These are phyloP conservation scores for Trichoderma koningiopsis DNA, from an alignment of 2,329 filamentous ascomycete genomes.

Conservation along the genomic window DNA sequence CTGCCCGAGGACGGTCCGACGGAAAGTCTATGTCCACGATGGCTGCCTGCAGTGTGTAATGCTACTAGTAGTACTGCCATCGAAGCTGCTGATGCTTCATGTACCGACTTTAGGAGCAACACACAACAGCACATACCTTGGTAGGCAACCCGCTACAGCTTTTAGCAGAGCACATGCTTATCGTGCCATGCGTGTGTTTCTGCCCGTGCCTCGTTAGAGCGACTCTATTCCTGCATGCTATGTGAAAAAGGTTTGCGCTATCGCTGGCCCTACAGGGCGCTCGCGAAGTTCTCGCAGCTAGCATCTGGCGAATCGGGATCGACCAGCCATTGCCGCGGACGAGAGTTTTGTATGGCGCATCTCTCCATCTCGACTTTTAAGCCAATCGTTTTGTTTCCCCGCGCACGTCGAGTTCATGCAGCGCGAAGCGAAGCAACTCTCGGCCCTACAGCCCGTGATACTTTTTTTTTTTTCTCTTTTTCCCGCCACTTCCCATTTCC, in stretches of 20 bases:
- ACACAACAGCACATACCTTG: no score
- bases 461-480: not conserved
- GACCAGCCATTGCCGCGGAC: not conserved
- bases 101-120: not conserved
- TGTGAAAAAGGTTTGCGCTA: conserved; percentile 16
- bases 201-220: conserved; percentile 6
- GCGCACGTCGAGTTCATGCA: not conserved
- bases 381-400: not conserved
- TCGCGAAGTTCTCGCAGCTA: not conserved
- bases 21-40: not conserved
- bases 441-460: conserved; percentile 12
- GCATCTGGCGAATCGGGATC: conserved; percentile 8
- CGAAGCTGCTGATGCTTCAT: not conserved
- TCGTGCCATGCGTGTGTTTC: not conserved
- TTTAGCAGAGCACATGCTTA: not conserved
- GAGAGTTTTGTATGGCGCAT: not conserved
- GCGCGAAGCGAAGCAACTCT: not conserved
- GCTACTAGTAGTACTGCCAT: no score
- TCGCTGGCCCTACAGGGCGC: not conserved
- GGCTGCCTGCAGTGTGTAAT: not conserved
- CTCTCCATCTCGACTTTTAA: not conserved
- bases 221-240: not conserved
- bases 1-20: conserved; percentile 2
- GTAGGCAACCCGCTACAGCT: not conserved
- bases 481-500: no score